These are phyloP conservation scores for Vigna angularis DNA, from an alignment of 306 rosid species.

Conservation along the genomic window DNA sequence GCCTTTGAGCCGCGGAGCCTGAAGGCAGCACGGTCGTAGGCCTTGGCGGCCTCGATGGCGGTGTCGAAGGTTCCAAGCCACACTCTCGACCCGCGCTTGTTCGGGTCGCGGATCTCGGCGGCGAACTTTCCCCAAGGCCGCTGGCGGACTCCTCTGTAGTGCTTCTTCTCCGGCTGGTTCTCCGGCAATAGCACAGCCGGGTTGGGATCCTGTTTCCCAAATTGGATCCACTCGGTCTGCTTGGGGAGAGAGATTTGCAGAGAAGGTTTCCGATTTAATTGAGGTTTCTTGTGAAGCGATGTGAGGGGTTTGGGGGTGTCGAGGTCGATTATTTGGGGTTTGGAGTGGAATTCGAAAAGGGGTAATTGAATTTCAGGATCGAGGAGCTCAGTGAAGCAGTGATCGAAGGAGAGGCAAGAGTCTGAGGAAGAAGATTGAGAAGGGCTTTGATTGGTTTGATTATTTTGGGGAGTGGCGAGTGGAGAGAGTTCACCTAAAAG, in stretches of 20 bases:
- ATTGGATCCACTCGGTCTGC: slow-evolving; percentile 73
- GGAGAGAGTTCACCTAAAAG: slow-evolving; percentile 81
- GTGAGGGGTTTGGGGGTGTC: slow-evolving; percentile 21
- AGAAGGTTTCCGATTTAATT: slow-evolving; percentile 56
- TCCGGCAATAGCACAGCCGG: slow-evolving; percentile 2
- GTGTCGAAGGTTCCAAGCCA: slow-evolving; percentile 90
- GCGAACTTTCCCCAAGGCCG: slow-evolving; percentile 95
- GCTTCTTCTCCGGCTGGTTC: slow-evolving; percentile 43
- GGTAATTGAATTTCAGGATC: slow-evolving; percentile 20
- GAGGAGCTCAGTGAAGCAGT: slow-evolving; percentile 40
- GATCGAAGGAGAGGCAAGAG: slow-evolving; percentile 32
- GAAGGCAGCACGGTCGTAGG: slow-evolving; percentile 86
- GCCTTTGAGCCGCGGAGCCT: slow-evolving; percentile 85
- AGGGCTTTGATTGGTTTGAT: slow-evolving; percentile 8
- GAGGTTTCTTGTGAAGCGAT: slow-evolving; percentile 18
- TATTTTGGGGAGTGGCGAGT: neutral
- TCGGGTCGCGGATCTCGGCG: slow-evolving; percentile 90
- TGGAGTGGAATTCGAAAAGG: slow-evolving; percentile 52
- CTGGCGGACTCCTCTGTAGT: slow-evolving; percentile 76
- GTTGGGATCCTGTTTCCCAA: slow-evolving; percentile 44
- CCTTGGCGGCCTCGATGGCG: slow-evolving; percentile 86
- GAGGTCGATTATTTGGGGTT: slow-evolving; percentile 51
- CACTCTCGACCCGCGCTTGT: slow-evolving; percentile 71
- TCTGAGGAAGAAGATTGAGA: slow-evolving; percentile 43
- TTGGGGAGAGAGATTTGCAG: slow-evolving; percentile 66